Evolutionary conservation across 108 stramenopile genomes (phyloP), one percentile per base, ranked within the genome.

Genomic region (Schizochytrium sp.): DNA sequence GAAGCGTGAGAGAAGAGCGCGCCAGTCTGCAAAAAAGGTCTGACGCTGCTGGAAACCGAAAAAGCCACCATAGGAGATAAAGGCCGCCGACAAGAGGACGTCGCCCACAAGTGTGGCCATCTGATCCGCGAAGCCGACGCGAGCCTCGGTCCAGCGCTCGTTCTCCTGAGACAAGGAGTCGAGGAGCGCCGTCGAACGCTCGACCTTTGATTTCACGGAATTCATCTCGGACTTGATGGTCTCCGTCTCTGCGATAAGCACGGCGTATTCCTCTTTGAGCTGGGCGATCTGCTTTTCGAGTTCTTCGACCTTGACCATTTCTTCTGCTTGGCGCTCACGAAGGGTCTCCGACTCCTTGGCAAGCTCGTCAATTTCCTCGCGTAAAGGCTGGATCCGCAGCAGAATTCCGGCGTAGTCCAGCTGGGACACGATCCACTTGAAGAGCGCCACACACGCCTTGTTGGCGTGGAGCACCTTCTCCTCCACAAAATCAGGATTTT

Each of bases 231-330:
- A 89, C 92, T 97, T 97, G 83, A 99, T 93, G 28, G 95, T 93
- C 93, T 99, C 98, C 0, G 97, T 98, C 88, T 98, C 97, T 21
- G 97, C 87, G 60, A 99, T 98, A 28, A 98, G 91, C 21, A 91
- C 94, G 5, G 98, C 98, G 89, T 99, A 99, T 91, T 99, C 98
- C 51, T 92, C 90, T 94, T 99, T 99, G 91, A 98, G 97, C 89
- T 93, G 93, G 4, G 94, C 95, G 63, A 99, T 98, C 44, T 97
- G 96, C 41, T 92, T 91, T 89, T 98, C 97, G 14, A 98, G 96
- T 12, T 93, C 90, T 0, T 89, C 91, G 8, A 99, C 95, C 92
- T 97, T 96, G 28, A 90, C 92, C 89, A 96, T 96, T 16, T 97
- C 72, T 19, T 60, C 91, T 44, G 94, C 92, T 89, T 96, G 96